Percentiles rank a stretch among this genome's conserved stretches.
Conservation (phyloP, 1,284 basidiomycete species). For the Leccinum fallax region DNA sequence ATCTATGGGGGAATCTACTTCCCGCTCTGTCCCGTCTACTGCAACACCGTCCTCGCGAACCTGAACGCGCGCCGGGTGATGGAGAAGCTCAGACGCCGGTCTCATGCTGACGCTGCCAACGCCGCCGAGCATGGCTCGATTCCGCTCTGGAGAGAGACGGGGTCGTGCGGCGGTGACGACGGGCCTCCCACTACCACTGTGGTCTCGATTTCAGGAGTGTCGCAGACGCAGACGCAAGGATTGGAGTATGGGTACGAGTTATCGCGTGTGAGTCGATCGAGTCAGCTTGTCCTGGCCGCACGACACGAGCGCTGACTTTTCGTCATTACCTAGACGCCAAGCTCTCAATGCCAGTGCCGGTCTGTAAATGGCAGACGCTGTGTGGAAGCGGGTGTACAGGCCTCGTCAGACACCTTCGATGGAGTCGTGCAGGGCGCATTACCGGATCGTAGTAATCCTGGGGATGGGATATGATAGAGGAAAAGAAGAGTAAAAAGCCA, state of each 20-base stretch:
- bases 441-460: not conserved
- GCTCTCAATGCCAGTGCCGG: constrained; percentile 16
- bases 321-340: constrained; percentile 1
- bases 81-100: constrained; percentile 10
- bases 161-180: not conserved
- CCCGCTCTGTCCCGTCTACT: constrained; percentile 35
- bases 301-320: not conserved
- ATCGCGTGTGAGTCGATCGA: not conserved
- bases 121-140: constrained; percentile 6
- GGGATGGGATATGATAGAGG: not conserved
- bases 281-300: not conserved
- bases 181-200: not conserved
- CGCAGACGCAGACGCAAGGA: not conserved
- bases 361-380: not conserved
- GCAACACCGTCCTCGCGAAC: constrained; percentile 36
- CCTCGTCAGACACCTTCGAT: not conserved
- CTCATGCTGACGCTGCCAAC: not conserved
- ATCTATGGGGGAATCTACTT: constrained; percentile 28
- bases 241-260: not conserved
- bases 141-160: constrained; percentile 7
- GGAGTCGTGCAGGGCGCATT: not conserved
- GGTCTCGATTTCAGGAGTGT: not conserved
- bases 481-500: not conserved
- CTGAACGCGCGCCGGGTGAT: constrained; percentile 28
- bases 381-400: constrained; percentile 19